phyloP scores from a whole-genome alignment of 106 monocot genomes.

The Posidonia australis region DNA sequence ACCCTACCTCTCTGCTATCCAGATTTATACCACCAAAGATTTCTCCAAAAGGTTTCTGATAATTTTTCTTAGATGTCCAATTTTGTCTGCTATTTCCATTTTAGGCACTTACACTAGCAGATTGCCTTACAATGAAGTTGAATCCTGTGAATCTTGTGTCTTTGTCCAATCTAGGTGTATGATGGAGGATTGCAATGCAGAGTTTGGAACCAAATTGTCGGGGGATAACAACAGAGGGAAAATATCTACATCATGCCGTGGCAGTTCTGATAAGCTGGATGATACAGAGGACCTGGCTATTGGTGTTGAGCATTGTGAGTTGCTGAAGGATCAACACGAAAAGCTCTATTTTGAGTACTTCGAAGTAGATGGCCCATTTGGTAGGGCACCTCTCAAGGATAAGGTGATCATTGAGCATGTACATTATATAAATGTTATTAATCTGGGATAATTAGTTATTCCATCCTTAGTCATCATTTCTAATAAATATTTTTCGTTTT shows the following conservation, averaged over 20 bases:
- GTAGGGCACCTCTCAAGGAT: constrained; percentile 45
- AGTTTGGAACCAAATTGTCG: constrained; percentile 37
- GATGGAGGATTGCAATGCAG: constrained; percentile 27
- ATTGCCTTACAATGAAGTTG: too few relatives aligned
- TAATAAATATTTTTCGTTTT: not conserved
- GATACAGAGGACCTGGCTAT: constrained; percentile 31
- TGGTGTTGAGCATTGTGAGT: constrained; percentile 14
- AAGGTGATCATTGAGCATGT: constrained; percentile 31
- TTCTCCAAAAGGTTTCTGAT: not conserved
- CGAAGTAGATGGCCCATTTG: constrained; percentile 41
- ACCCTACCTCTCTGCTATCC: constrained; percentile 67
- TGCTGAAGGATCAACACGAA: constrained; percentile 27
- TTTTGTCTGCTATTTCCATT: not conserved
- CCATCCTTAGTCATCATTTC: not conserved
- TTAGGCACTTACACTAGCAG: too few relatives aligned
- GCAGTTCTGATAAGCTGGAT: constrained; percentile 28
- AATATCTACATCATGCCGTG: constrained; percentile 24
- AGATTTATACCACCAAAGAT: constrained; percentile 62
- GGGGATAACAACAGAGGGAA: constrained; percentile 55
- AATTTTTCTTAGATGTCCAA: not conserved
- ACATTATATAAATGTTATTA: not conserved
- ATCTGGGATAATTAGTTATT: not conserved
- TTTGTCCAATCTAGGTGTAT: not conserved
- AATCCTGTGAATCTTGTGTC: not conserved
- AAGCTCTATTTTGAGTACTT: constrained; percentile 57